Base-by-base conservation (phyloP, 1,284 basidiomycete genomes). In the Puccinia novopanici region DNA sequence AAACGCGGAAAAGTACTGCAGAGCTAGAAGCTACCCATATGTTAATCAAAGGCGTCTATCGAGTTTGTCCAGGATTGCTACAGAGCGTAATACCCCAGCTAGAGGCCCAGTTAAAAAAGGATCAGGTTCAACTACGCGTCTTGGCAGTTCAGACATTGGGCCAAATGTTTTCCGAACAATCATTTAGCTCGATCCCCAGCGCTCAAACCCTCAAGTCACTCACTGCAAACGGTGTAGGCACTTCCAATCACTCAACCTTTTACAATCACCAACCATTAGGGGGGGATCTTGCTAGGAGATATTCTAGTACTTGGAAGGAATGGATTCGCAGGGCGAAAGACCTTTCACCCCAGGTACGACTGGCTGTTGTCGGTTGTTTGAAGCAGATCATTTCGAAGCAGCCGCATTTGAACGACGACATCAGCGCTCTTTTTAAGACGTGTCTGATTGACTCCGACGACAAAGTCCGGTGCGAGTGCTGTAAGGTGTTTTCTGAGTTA, bases 11-110 rank as follows among this genome's bases (percentile, higher is more conserved):
- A 55, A 65, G 45, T 63, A 70, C 45, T 82, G 83, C 61, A 84
- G 84, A 85, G 40, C 82, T 96, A 73, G 89, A 90, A 81, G 88
- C 88, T 0, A 92, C 93, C 0, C 95, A 99, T 86, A 89, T 90
- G 59, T 91, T 98, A 81, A 91, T 99, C 85, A 91, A 93, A 83
- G 90, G 91, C 59, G 89, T 99, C 40, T 91, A 93, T 85, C 89
- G 90, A 40, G 89, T 92, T 27, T 94, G 91, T 84, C 94, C 96
- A 0, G 88, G 89, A 15, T 87, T 98, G 19, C 87, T 99, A 0
- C 90, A 93, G 83, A 94, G 92, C 85, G 93, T 98, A 67, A 91
- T 99, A 19, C 96, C 96, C 0, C 92, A 95, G 81, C 89, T 99
- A 17, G 95, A 97, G 85, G 92, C 94, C 83, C 94, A 98, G 85